Evolutionary conservation across 2,329 filamentous ascomycete species (phyloP), one percentile per base, ranked within the genome.

Genomic region (Alternaria conjuncta): DNA sequence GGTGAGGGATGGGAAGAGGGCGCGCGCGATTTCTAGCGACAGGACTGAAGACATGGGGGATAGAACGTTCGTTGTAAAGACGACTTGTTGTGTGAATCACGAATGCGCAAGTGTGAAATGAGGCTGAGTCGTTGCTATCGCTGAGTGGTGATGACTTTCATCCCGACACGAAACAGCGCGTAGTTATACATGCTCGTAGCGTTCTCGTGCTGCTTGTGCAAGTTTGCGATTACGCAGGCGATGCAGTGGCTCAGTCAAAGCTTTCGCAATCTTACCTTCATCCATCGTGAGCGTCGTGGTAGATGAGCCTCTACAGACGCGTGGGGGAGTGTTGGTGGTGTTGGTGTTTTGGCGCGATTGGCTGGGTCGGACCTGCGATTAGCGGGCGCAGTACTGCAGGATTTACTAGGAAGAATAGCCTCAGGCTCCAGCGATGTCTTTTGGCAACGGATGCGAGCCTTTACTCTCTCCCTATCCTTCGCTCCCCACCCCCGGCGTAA

Each of bases 171-270:
- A 12, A 25, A 12, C n/a, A 41, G 30, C 49, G 49, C 49, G 7
- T 23, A 13, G 20, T 23, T 41, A 53, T 53, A 41, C 20, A 6
- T n/a, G 5, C 11, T n/a, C 30, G 8, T 9, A 3, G 13, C 49
- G 9, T 36, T 36, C 30, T 53, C 49, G 4, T 18, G 23, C 26
- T 47, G 13, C 44, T 11, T 21, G 20, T 11, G 18, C 13, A 13
- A 11, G 47, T 21, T 50, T 30, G 26, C n/a, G 18, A 28, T 30
- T 30, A 30, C 28, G 28, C 23, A 41, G 15, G 43, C 21, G 21
- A 32, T 7, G 43, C 45, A 11, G 55, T 56, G 60, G 60, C 63
- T 57, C 41, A 63, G 59, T 45, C 30, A 13, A 5, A 11, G 25
- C 23, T 36, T 54, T 11, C 36, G 45, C 46, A 30, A 8, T 15